phyloP scores from a whole-genome alignment of 768 basidiomycete genomes.

The Filobasidium floriforme region DNA sequence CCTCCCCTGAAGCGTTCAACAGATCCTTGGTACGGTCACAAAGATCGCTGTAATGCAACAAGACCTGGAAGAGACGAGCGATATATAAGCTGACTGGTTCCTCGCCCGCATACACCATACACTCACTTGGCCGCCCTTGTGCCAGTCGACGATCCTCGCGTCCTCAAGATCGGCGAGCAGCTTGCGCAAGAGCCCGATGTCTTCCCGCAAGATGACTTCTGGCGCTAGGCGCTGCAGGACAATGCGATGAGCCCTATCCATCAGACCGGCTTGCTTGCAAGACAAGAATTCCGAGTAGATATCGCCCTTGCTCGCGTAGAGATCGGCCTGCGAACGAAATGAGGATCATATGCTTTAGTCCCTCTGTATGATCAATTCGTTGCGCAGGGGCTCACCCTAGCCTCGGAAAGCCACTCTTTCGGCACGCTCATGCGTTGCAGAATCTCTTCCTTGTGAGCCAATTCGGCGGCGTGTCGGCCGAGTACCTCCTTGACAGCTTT shows the following conservation, averaged over 20 bases:
- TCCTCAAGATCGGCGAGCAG: constrained; percentile 63
- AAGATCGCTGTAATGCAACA: constrained; percentile 35
- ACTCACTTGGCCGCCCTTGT: constrained; percentile 69
- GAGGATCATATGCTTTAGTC: not conserved
- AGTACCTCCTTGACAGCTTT: constrained; percentile 76
- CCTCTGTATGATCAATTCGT: too few relatives aligned
- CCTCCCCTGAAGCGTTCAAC: constrained; percentile 14
- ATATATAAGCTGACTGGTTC: not conserved
- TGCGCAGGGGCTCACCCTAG: constrained; percentile 54
- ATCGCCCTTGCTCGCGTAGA: constrained; percentile 57
- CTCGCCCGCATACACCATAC: not conserved
- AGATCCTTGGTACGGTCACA: constrained; percentile 25
- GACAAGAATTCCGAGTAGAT: constrained; percentile 68
- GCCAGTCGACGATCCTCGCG: constrained; percentile 64
- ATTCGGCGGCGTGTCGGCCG: constrained; percentile 48
- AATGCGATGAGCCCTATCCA: constrained; percentile 69
- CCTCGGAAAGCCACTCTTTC: constrained; percentile 77
- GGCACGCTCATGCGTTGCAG: constrained; percentile 75
- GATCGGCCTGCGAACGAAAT: constrained; percentile 54
- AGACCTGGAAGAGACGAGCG: constrained; percentile 22
- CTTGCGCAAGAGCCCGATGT: constrained; percentile 58
- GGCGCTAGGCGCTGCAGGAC: constrained; percentile 80
- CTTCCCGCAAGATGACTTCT: constrained; percentile 69
- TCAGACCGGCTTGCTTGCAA: constrained; percentile 62
- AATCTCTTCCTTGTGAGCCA: constrained; percentile 34